phyloP scores from a whole-genome alignment of 1,284 basidiomycete species.

The Somion occarium region DNA sequence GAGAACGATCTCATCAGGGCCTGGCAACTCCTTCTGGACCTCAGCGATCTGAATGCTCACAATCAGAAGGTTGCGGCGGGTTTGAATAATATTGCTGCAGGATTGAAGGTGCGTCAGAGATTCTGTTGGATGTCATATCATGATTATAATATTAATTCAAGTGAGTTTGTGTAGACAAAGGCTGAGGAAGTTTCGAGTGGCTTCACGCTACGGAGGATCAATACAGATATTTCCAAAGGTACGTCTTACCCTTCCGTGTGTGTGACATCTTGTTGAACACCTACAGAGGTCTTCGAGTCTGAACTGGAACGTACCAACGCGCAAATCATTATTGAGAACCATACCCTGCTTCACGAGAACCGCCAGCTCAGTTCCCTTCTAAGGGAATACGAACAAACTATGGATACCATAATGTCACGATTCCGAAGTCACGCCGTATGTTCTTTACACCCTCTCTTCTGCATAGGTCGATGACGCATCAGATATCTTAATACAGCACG shows the following conservation, averaged over 20 bases:
- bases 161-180: conserved; percentile 53
- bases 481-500: conserved; percentile 46
- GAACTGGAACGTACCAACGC: conserved; percentile 90
- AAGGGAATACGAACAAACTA: conserved; percentile 92
- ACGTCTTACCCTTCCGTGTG: conserved; percentile 18
- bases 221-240: conserved; percentile 91
- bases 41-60: conserved; percentile 81
- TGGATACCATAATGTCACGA: conserved; percentile 96
- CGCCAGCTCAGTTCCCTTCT: conserved; percentile 85
- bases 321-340: conserved; percentile 91
- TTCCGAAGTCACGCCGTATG: conserved; percentile 90
- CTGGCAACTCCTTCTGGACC: conserved; percentile 78
- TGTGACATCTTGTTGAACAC: no score
- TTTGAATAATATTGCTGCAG: conserved; percentile 69
- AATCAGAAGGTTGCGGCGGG: conserved; percentile 78
- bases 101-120: conserved; percentile 67
- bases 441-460: conserved; percentile 17
- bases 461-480: conserved; percentile 1
- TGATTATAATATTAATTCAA: conserved; percentile 19
- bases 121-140: not conserved
- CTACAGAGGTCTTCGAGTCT: conserved; percentile 84
- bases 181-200: conserved; percentile 76
- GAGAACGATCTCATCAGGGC: conserved; percentile 72
- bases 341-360: conserved; percentile 89
- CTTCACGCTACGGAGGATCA: conserved; percentile 84